These are phyloP conservation scores for Talaromyces sp. DNA, from an alignment of 2,329 filamentous ascomycete species.

Conservation along the genomic window DNA sequence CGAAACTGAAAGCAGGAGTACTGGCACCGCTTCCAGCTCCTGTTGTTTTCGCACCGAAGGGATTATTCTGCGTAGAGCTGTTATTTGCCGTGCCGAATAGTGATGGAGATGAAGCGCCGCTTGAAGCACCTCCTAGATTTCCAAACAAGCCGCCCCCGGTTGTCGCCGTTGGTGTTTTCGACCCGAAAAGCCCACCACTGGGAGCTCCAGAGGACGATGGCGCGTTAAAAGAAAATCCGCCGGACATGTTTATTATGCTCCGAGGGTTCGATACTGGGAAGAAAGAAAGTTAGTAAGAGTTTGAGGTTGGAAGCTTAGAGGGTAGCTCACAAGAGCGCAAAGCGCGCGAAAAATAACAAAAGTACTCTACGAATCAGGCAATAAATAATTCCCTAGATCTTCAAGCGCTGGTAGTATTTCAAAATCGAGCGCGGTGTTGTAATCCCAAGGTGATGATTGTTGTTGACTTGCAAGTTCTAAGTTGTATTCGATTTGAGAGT, in stretches of 20 bases:
- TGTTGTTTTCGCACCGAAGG: constrained; percentile 28
- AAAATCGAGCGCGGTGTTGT: neutral
- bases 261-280: neutral
- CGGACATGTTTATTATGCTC: constrained; percentile 30
- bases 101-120: constrained; percentile 32
- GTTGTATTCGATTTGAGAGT: too few species aligned
- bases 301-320: neutral
- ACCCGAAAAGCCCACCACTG: constrained; percentile 34
- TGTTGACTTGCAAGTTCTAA: constrained; percentile 2
- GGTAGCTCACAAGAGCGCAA: constrained; percentile 8
- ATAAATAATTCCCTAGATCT: neutral
- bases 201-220: constrained; percentile 36
- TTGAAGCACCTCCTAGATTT: constrained; percentile 33
- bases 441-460: neutral
- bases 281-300: neutral
- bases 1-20: constrained; percentile 35
- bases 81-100: constrained; percentile 33
- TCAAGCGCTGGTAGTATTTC: neutral
- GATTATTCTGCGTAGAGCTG: constrained; percentile 23
- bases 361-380: neutral
- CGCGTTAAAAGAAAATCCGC: constrained; percentile 39
- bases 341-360: neutral
- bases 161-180: constrained; percentile 14
- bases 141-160: constrained; percentile 40
- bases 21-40: constrained; percentile 22